Evolutionary conservation across 2,329 filamentous ascomycete species (phyloP).

Genomic region (Xylaria arbuscula): DNA sequence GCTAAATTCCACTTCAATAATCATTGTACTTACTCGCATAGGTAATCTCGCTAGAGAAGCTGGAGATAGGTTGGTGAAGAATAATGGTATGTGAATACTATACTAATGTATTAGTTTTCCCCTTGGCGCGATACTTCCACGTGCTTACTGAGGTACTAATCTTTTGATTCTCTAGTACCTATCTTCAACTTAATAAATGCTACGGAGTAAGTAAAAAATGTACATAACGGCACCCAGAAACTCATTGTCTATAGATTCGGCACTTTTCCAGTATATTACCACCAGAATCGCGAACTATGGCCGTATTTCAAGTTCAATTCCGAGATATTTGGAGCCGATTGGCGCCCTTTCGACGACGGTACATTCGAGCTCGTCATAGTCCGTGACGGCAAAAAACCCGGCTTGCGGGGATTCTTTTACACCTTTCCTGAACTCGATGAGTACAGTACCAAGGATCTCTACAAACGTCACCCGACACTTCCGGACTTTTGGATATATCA

Average conservation of each 20-base stretch:
- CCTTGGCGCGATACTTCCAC: neutral
- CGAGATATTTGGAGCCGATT: conserved; percentile 53
- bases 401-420: conserved; percentile 43
- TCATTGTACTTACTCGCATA: neutral
- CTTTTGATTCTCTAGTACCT: conserved; percentile 1
- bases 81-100: conserved; percentile 16
- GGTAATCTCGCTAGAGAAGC: conserved; percentile 26
- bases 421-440: conserved; percentile 42
- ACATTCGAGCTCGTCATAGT: conserved; percentile 53
- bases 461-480: conserved; percentile 39
- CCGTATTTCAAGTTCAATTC: conserved; percentile 55
- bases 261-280: conserved; percentile 49
- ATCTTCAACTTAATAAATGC: conserved; percentile 51
- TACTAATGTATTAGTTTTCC: conserved; percentile 26
- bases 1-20: neutral
- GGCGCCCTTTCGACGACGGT: conserved; percentile 46
- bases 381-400: conserved; percentile 46
- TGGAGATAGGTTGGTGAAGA: conserved; percentile 25
- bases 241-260: conserved; percentile 43
- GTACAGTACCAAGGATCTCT: conserved; percentile 46
- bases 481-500: conserved; percentile 42
- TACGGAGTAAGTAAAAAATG: conserved; percentile 51
- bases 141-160: neutral
- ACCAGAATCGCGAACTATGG: conserved; percentile 50
- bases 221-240: neutral